Evolutionary conservation across 2,329 filamentous ascomycete genomes (phyloP).

Genomic region (Laburnicola sp.): DNA sequence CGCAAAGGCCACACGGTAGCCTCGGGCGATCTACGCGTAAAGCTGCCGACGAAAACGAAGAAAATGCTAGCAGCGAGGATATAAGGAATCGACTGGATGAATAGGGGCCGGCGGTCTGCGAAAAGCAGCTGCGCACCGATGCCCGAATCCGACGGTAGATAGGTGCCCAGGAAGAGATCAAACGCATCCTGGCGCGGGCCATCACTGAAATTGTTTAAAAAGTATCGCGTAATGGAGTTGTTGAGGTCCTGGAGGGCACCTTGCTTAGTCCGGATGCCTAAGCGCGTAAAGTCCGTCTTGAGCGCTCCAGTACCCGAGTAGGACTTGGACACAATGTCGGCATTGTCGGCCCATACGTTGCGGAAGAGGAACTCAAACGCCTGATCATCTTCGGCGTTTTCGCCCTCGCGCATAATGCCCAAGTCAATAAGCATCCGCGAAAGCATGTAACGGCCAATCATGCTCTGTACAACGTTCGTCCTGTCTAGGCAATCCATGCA

Average conservation of each 20-base stretch:
- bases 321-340: constrained; percentile 87
- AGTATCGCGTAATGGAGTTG: constrained; percentile 86
- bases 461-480: constrained; percentile 97
- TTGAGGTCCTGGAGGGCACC: constrained; percentile 84
- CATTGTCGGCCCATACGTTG: constrained; percentile 98
- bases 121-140: constrained; percentile 76
- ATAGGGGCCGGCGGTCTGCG: constrained; percentile 78
- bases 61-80: constrained; percentile 84
- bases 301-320: constrained; percentile 96
- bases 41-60: constrained; percentile 73
- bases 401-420: constrained; percentile 74
- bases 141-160: constrained; percentile 72
- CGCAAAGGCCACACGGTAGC: constrained; percentile 79
- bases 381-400: constrained; percentile 76
- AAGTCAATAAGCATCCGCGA: constrained; percentile 86
- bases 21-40: constrained; percentile 72
- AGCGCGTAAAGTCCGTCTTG: constrained; percentile 98
- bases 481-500: constrained; percentile 99
- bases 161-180: constrained; percentile 87
- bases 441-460: constrained; percentile 87
- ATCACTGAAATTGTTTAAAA: constrained; percentile 91
- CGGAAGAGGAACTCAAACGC: constrained; percentile 90
- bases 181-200: constrained; percentile 94
- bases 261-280: constrained; percentile 81
- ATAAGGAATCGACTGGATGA: constrained; percentile 94